Evolutionary conservation across 306 rosid genomes (phyloP), one percentile per base, ranked within the genome.

Genomic region (Amphicarpaea edgeworthii): DNA sequence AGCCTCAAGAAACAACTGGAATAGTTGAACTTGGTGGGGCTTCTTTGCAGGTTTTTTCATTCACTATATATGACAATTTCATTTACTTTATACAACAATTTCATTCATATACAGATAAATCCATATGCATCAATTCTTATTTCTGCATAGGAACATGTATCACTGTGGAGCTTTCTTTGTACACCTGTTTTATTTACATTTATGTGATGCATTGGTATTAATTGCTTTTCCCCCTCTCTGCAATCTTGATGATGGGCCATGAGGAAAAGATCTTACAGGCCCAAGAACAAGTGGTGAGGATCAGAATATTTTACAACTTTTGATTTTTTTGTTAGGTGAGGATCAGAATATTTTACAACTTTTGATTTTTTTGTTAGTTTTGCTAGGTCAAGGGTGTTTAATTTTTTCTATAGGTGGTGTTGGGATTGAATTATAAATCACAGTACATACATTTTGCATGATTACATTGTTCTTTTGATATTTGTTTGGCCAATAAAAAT

Each of bases 1-100:
- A 84, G 21, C 81, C 88, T 62, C 79, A 61, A 30, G 88, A 81
- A 72, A 84, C 90, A 37, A 68, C 81, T 66, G 88, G 86, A 69
- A 72, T 84, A 43, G 86, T 87, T 87, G 86, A 84, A 76, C 83
- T 87, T 61, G 88, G 88, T 79, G 88, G 88, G 84, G 82, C 82
- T 75, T 87, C 88, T 79, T 81, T 84, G 83, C 90, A 87, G 88
- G 90, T 86, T 77, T 77, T 78, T 65, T 75, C 76, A 72, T 69
- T 72, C 79, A 72, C 86, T 32, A 72, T 68, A 60, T 72, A 9
- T 45, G 50, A 24, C 71, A 45, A 32, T 54, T 61, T 62, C 32
- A 9, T 37, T 57, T 34, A 72, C 86, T 32, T 67, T 68, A 72
- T 73, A 9, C 38, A 42, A 15, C 71, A 45, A 23, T 54, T 61